Evolutionary conservation across 2,329 filamentous ascomycete genomes (phyloP).

Genomic region (Balansia obtecta): DNA sequence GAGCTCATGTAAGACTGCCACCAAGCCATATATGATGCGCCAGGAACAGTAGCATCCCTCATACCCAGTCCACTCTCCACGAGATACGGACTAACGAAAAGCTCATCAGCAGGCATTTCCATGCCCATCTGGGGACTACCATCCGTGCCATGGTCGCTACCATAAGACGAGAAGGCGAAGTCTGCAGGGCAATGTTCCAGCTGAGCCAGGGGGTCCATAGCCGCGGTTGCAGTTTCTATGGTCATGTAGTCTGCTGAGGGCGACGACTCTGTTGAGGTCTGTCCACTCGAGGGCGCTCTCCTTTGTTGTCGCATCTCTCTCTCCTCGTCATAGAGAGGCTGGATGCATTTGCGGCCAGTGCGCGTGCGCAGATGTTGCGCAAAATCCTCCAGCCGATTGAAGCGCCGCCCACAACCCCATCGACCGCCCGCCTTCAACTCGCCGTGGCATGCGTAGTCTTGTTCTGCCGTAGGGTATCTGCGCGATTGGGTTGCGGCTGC

Average conservation of each 20-base stretch:
- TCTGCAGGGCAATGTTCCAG: not conserved
- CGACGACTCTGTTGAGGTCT: not conserved
- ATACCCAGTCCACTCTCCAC: not conserved
- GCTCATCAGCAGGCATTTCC: not conserved
- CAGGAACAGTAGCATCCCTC: not conserved
- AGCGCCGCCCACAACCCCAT: slow-evolving; percentile 4
- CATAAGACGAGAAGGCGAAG: not conserved
- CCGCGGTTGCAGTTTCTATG: not conserved
- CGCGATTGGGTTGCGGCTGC: not conserved
- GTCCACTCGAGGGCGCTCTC: not conserved
- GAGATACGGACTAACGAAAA: not conserved
- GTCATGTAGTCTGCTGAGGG: not conserved
- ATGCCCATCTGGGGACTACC: not conserved
- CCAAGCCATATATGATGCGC: slow-evolving; percentile 4
- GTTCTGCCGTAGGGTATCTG: not conserved
- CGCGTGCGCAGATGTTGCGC: slow-evolving; percentile 1
- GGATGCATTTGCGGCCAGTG: slow-evolving; percentile 4
- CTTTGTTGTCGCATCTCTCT: not conserved
- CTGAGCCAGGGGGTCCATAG: not conserved
- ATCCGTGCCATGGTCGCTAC: not conserved
- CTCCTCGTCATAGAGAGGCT: slow-evolving; percentile 5
- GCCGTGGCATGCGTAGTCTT: not conserved
- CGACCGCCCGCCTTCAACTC: not conserved
- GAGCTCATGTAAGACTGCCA: slow-evolving; percentile 5
- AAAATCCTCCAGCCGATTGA: not conserved